Base-by-base conservation (phyloP, 2,329 filamentous ascomycete species). In the Pseudogymnoascus sp. region DNA sequence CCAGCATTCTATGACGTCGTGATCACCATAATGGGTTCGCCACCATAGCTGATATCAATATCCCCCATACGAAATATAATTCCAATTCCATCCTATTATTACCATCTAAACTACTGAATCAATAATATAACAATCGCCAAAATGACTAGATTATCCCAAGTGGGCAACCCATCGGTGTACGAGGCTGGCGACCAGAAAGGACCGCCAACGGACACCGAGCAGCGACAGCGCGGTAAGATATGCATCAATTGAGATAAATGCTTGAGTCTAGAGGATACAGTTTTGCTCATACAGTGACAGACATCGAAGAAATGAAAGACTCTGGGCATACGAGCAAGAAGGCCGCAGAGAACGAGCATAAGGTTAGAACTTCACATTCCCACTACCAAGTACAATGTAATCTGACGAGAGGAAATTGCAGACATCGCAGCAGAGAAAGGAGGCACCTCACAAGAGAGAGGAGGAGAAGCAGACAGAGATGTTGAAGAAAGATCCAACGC, bases 131-230 rank as follows among this genome's bases (percentile, higher is more conserved):
- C 33, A 14, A 20, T 50, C 41, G 5, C 25, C 47, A 61, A 58
- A 37, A 61, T 61, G 60, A 39, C 35, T 6, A 54, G 59, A 61
- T 18, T 43, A 28, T 71, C 70, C 30, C 70, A 67, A 71, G 88
- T 93, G 71, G 90, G 89, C 67, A 80, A 78, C 72, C 69, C 75
- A 65, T 73, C 75, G 63, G 76, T 90, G 72, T 92, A 94, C 76
- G 88, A 92, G 76, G 86, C 81, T 62, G 87, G 86, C 62, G 89
- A 94, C 75, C 89, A 94, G 79, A 82, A 83, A 69, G 90, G 85
- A 72, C 72, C 75, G 64, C 81, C 83, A 64, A 78, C 81, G 2
- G 76, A 81, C 64, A 66, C 78, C 59, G 70, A 75, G 47, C 65
- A 71, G 50, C 78, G 84, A 69, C 75, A 79, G 41, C 74, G 80